Conservation (phyloP, 73 alveolate genomes). For the Urostyla sp. region DNA sequence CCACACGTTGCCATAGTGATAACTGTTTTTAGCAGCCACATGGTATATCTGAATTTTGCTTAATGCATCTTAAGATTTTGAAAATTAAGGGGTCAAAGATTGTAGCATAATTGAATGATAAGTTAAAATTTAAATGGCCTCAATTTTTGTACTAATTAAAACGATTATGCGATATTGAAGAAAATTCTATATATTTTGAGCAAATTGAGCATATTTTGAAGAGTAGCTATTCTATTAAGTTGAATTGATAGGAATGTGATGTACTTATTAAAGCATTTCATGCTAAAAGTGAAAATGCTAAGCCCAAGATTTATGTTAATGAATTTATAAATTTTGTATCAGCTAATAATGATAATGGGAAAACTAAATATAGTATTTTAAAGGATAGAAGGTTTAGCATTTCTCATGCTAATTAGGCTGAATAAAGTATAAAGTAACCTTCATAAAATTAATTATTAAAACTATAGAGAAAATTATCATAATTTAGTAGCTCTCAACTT, state of each 20-base stretch:
- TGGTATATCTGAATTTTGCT: slow-evolving; percentile 16
- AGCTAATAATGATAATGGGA: no score
- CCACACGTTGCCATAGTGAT: slow-evolving; percentile 18
- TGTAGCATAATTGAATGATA: background rate
- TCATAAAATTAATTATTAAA: no score
- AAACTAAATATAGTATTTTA: no score
- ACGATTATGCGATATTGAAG: slow-evolving; percentile 24
- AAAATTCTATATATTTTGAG: slow-evolving; percentile 1
- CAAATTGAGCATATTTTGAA: background rate
- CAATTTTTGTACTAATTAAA: slow-evolving; percentile 1
- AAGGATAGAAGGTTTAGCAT: no score
- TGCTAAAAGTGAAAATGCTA: slow-evolving; percentile 3
- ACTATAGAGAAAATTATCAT: background rate
- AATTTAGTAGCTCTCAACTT: no score
- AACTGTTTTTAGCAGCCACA: slow-evolving; percentile 27
- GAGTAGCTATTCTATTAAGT: background rate
- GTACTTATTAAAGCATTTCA: background rate
- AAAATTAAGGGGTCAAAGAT: slow-evolving; percentile 26
- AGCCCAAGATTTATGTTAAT: background rate
- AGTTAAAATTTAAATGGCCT: slow-evolving; percentile 24
- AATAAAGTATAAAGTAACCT: no score
- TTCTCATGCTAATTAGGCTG: no score
- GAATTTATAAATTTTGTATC: slow-evolving; percentile 1
- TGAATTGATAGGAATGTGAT: background rate
- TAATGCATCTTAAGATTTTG: slow-evolving; percentile 37